Evolutionary conservation across 495 filamentous ascomycete species (phyloP).

Genomic region (Monascus purpureus): DNA sequence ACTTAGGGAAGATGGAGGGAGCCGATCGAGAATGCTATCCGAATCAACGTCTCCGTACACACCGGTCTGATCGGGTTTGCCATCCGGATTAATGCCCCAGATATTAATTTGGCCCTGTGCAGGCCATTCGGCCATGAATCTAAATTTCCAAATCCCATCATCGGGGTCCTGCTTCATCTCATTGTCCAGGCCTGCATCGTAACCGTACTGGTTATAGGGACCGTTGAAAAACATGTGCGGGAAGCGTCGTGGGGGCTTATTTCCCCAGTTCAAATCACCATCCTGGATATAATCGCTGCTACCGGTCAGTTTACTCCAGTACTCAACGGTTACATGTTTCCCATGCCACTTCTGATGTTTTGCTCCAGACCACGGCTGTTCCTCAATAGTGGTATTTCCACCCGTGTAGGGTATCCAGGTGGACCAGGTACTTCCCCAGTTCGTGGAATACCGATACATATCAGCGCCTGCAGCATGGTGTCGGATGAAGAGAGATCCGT

Average conservation of each 20-base stretch:
- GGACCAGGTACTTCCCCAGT: slow-evolving; percentile 47
- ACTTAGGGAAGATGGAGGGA: slow-evolving; percentile 46
- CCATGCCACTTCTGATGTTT: slow-evolving; percentile 48
- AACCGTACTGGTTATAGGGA: slow-evolving; percentile 54
- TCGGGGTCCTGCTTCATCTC: slow-evolving; percentile 33
- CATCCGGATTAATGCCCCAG: slow-evolving; percentile 56
- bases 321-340: slow-evolving; percentile 53
- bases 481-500: slow-evolving; percentile 32
- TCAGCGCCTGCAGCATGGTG: slow-evolving; percentile 53
- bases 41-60: slow-evolving; percentile 48
- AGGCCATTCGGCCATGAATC: slow-evolving; percentile 54
- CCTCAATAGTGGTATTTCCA: slow-evolving; percentile 29
- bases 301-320: slow-evolving; percentile 50
- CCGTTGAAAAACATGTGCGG: slow-evolving; percentile 56
- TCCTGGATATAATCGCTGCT: slow-evolving; percentile 53
- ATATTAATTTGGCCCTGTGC: slow-evolving; percentile 49
- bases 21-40: slow-evolving; percentile 47
- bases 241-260: slow-evolving; percentile 30
- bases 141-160: slow-evolving; percentile 44
- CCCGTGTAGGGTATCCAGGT: slow-evolving; percentile 44
- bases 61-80: slow-evolving; percentile 44
- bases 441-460: slow-evolving; percentile 48
- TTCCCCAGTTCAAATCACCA: slow-evolving; percentile 36
- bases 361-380: slow-evolving; percentile 45
- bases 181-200: slow-evolving; percentile 47